Base-by-base conservation (phyloP, 2,329 filamentous ascomycete species). In the Pseudogymnoascus destructans region DNA sequence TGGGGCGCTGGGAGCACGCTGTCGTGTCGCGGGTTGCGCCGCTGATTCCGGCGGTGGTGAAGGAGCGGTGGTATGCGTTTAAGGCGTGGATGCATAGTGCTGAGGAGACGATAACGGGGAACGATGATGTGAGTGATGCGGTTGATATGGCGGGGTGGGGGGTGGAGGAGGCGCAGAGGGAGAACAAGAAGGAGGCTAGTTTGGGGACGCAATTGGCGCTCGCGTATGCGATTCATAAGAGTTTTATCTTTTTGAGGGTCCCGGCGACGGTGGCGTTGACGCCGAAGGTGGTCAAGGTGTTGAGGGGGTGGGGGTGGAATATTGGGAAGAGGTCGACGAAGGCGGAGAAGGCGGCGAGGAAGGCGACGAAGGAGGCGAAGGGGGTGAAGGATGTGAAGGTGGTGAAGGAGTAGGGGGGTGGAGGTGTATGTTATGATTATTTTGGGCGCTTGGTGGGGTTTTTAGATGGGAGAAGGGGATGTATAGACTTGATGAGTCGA, bases 161-260 rank as follows among this genome's bases (percentile, higher is more conserved):
- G 4, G 80, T 86, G 5, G 78, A 81, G 63, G 76, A 84, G 67
- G 84, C 85, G 1, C 76, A 84, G 63, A 74, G 78, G 68, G 74
- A 74, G 64, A 80, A 83, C 67, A 75, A 78, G 62, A 77, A 77
- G 42, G 82, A 84, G 70, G 87, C 88, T 54, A 93, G 89, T 93
- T 71, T 85, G 32, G 81, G 77, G 57, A 97, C 93, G 7, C 90
- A 96, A 69, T 76, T 98, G 27, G 90, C 89, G 13, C 79, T 98
- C 55, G 93, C 93, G 10, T 98, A 98, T 69, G 92, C 92, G 25
- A 89, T 98, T 60, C 93, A 98, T 77, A 98, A 98, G 75, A 95
- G 87, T 65, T 89, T 97, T 71, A 96, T 98, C 67, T 95, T 98
- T 72, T 72, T 97, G 64, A 82, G 93, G n/a, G 89, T 98, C 8